Conservation (phyloP, 1,139 yeast genomes). For the Yamadazyma taylorii region DNA sequence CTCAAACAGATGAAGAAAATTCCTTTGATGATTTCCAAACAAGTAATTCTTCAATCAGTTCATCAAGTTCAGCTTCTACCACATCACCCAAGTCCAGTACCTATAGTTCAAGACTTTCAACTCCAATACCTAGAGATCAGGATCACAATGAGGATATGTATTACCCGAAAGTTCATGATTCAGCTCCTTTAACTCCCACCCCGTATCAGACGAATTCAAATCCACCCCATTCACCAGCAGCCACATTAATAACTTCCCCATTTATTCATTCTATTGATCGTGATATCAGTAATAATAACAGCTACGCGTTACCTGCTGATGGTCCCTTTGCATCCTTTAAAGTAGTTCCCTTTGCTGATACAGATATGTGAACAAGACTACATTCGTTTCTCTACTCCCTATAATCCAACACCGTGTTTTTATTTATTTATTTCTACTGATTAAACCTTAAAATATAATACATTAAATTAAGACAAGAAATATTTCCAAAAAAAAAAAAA, state of each 20-base stretch:
- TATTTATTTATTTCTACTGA: too few species aligned
- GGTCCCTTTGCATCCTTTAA: too few species aligned
- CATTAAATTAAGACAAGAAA: not conserved
- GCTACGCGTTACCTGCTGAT: not conserved
- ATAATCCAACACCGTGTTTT: too few species aligned
- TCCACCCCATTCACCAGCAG: not conserved
- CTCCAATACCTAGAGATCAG: not conserved
- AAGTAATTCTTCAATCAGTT: not conserved
- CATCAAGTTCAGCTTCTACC: not conserved
- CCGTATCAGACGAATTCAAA: not conserved
- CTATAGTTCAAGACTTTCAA: conserved; percentile 1
- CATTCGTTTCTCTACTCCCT: too few species aligned
- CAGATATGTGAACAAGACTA: too few species aligned
- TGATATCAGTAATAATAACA: not conserved
- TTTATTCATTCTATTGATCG: not conserved
- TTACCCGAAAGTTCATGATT: too few species aligned
- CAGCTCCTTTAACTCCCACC: too few species aligned
- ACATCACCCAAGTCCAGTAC: not conserved
- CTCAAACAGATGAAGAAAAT: not conserved
- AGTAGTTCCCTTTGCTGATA: too few species aligned
- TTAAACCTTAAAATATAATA: not conserved
- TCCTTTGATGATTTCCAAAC: not conserved
- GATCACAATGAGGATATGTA: too few species aligned
- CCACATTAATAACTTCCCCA: not conserved
- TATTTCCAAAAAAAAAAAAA: not conserved